phyloP scores from a whole-genome alignment of 2,329 filamentous ascomycete genomes.

The Fusarium sterilihyphosum region DNA sequence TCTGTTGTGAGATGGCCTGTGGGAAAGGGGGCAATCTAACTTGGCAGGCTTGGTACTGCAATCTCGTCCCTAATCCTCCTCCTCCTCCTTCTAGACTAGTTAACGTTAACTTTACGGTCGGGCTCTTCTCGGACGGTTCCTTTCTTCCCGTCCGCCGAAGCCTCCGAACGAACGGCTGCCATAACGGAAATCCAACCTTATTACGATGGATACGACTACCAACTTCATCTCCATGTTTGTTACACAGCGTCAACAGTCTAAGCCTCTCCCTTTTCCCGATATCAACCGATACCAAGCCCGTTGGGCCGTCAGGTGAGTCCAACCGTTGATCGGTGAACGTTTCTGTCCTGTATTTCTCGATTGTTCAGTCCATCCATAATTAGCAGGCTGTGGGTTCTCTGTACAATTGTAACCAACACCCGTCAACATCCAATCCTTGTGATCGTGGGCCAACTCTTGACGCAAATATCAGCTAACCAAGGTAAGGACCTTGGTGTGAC shows the following conservation, averaged over 20 bases:
- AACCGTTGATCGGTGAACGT: not conserved
- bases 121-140: constrained; percentile 34
- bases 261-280: constrained; percentile 1
- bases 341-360: not conserved
- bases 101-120: constrained; percentile 13
- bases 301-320: not conserved
- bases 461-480: constrained; percentile 19
- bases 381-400: not conserved
- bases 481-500: constrained; percentile 28
- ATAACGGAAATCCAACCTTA: constrained; percentile 28
- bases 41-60: not conserved
- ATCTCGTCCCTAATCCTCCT: not conserved
- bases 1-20: not conserved
- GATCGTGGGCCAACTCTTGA: constrained; percentile 15
- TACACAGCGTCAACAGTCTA: constrained; percentile 10
- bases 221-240: constrained; percentile 26
- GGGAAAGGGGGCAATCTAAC: not conserved
- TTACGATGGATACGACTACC: not conserved
- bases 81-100: not conserved
- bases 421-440: not conserved
- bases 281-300: not conserved
- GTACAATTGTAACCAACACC: constrained; percentile 21
- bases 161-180: constrained; percentile 34
- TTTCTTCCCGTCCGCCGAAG: constrained; percentile 32
- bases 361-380: not conserved